phyloP scores from a whole-genome alignment of 345 rosid genomes.

The Sisymbrium irio region DNA sequence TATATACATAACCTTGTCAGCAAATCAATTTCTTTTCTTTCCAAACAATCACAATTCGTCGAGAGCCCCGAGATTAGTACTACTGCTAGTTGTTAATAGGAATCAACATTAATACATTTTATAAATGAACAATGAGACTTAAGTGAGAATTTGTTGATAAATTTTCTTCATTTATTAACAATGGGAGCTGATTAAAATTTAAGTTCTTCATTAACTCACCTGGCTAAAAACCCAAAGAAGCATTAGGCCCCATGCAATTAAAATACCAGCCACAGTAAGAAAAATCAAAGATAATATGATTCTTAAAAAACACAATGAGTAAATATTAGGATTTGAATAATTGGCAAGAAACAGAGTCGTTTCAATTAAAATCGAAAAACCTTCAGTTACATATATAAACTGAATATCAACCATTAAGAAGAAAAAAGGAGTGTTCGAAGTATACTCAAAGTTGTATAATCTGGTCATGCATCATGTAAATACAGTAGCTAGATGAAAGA shows the following conservation, averaged over 20 bases:
- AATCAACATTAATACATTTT: neutral
- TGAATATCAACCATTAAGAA: neutral
- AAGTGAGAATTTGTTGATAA: neutral
- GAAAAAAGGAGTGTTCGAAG: neutral
- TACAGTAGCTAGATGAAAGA: neutral
- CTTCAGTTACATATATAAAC: neutral
- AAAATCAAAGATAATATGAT: neutral
- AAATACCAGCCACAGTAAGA: neutral
- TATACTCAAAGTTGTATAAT: neutral
- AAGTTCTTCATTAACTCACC: neutral
- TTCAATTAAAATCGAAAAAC: neutral
- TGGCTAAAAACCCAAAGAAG: neutral
- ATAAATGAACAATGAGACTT: neutral
- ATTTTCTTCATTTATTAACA: neutral
- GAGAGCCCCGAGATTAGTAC: neutral
- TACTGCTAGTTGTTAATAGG: neutral
- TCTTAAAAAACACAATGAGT: neutral
- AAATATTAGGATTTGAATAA: neutral
- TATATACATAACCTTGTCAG: neutral
- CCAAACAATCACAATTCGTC: too few species aligned
- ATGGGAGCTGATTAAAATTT: neutral
- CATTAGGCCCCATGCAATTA: neutral
- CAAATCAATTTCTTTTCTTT: neutral
- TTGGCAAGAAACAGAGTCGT: neutral
- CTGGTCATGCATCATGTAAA: neutral